These are phyloP conservation scores for Aegilops umbellulata DNA, from an alignment of 176 grass and related monocot species.

Conservation along the genomic window DNA sequence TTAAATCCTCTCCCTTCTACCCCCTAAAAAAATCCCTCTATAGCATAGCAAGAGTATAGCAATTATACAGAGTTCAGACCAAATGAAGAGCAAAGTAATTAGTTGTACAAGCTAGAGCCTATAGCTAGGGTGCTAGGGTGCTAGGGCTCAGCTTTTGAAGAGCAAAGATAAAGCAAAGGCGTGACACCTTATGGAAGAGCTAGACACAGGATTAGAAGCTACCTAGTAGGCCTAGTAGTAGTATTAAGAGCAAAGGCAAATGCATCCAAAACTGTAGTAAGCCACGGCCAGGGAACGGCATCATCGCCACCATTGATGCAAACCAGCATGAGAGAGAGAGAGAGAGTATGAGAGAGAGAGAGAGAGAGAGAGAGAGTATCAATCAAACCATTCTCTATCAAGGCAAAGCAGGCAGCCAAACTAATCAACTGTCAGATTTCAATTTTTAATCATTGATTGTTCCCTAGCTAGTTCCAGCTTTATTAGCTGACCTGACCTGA, in stretches of 20 bases:
- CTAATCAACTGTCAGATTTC: slow-evolving; percentile 44
- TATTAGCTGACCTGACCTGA: slow-evolving; percentile 21
- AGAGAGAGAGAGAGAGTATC: neutral
- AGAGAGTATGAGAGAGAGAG: neutral
- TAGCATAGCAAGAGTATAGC: neutral
- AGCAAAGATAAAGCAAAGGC: slow-evolving; percentile 54
- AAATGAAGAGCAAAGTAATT: slow-evolving; percentile 21
- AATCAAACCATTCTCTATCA: slow-evolving; percentile 23
- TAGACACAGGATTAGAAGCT: slow-evolving; percentile 31
- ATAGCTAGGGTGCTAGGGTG: slow-evolving; percentile 12
- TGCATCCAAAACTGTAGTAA: neutral
- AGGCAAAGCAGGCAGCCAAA: slow-evolving; percentile 23
- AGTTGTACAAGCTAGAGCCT: neutral
- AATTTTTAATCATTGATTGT: slow-evolving; percentile 38
- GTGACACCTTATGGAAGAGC: slow-evolving; percentile 34
- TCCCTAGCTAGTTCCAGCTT: slow-evolving; percentile 25
- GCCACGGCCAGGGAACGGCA: slow-evolving; percentile 34
- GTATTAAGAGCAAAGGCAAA: slow-evolving; percentile 29
- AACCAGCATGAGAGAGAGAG: neutral
- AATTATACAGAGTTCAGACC: slow-evolving; percentile 39
- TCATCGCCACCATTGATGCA: slow-evolving; percentile 34
- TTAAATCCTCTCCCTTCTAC: neutral
- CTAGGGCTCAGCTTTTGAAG: slow-evolving; percentile 72
- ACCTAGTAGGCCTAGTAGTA: neutral
- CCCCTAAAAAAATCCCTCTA: neutral